Evolutionary conservation across 2,329 filamentous ascomycete species (phyloP).

Genomic region (Zasmidium citrigriseum): DNA sequence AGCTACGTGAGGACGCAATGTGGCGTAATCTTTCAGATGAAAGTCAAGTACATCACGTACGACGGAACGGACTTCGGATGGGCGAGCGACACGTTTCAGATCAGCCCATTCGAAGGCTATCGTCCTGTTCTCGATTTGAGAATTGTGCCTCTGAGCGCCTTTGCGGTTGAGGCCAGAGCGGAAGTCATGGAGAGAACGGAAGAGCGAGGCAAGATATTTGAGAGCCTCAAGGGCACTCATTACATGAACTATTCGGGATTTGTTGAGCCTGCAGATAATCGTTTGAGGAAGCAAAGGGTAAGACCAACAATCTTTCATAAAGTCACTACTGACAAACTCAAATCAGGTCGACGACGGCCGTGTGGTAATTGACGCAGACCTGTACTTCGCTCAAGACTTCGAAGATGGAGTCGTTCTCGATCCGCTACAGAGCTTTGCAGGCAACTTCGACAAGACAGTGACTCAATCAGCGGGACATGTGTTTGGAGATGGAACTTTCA

Average conservation of each 20-base stretch:
- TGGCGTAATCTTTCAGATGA: background rate
- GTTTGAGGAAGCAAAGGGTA: conserved; percentile 10
- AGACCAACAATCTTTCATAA: background rate
- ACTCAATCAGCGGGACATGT: background rate
- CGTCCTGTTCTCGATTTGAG: conserved; percentile 21
- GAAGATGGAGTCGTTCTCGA: conserved; percentile 5
- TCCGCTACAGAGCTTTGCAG: background rate
- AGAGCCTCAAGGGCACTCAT: conserved; percentile 26
- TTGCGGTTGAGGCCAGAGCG: background rate
- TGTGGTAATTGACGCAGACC: conserved; percentile 13
- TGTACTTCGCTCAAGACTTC: conserved; percentile 3
- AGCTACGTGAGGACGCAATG: background rate
- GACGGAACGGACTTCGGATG: conserved; percentile 32
- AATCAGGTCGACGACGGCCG: conserved; percentile 7
- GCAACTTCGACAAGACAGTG: background rate
- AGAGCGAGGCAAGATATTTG: conserved; percentile 24
- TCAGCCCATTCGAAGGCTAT: conserved; percentile 23
- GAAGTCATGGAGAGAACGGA: conserved; percentile 15
- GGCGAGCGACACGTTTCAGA: conserved; percentile 6
- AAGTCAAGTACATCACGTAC: conserved; percentile 29
- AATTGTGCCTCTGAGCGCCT: conserved; percentile 18
- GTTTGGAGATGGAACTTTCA: background rate
- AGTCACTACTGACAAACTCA: background rate
- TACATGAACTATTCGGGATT: conserved; percentile 27
- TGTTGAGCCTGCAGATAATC: conserved; percentile 9